These are phyloP conservation scores for Vicia sativa DNA, from an alignment of 306 rosid genomes.

Conservation along the genomic window DNA sequence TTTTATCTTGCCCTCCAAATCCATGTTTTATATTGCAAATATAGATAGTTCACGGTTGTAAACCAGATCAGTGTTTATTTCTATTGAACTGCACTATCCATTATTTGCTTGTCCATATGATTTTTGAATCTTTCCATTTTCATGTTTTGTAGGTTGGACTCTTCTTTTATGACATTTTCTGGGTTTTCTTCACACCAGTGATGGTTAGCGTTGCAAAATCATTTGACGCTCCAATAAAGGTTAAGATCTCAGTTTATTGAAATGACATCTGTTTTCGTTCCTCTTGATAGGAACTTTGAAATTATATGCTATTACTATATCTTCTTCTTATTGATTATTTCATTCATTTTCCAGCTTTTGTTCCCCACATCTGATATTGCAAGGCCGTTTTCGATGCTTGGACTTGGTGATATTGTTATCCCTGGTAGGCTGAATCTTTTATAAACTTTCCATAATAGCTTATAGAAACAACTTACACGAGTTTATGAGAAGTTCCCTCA, in stretches of 20 bases:
- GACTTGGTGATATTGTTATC: constrained; percentile 98
- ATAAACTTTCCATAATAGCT: neutral
- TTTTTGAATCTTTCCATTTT: constrained; percentile 23
- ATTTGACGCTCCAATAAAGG: constrained; percentile 92
- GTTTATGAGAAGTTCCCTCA: neutral
- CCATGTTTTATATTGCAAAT: constrained; percentile 5
- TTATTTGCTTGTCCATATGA: neutral
- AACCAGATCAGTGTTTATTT: neutral
- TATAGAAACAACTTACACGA: neutral
- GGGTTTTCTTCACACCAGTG: constrained; percentile 99
- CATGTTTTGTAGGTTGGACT: constrained; percentile 67
- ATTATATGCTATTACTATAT: constrained; percentile 1
- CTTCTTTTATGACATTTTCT: constrained; percentile 85
- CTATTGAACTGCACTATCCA: neutral
- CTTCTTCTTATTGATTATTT: constrained; percentile 30
- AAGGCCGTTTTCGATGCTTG: constrained; percentile 98
- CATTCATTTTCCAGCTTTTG: constrained; percentile 66
- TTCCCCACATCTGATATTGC: constrained; percentile 88
- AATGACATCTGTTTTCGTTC: constrained; percentile 14
- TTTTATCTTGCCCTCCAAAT: neutral
- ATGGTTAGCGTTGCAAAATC: constrained; percentile 99
- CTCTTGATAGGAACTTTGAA: constrained; percentile 24
- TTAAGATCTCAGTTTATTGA: constrained; percentile 41
- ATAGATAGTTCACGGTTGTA: constrained; percentile 5
- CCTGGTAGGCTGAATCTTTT: constrained; percentile 68